A percentile compares a stretch with the other conserved stretches of the same genome.
phyloP scores from a whole-genome alignment of 2,329 filamentous ascomycete genomes.

The Calonectria leucothoes region DNA sequence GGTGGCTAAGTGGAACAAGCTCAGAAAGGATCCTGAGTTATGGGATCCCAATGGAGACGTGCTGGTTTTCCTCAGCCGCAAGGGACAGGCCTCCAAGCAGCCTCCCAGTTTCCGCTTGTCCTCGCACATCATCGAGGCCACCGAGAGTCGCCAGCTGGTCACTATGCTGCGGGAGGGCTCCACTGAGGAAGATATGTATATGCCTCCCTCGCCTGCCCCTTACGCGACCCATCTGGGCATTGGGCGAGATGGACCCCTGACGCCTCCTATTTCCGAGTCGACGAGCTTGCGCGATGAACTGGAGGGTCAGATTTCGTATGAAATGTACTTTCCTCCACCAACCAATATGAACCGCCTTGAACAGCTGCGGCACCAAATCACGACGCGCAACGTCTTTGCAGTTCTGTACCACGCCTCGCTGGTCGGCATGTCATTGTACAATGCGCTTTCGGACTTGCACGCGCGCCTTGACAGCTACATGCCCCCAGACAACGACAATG shows the following conservation, averaged over 20 bases:
- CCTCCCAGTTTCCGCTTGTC: constrained; percentile 66
- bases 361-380: constrained; percentile 69
- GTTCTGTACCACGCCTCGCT: constrained; percentile 73
- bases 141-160: constrained; percentile 65
- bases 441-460: constrained; percentile 72
- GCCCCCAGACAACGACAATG: constrained; percentile 66
- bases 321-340: constrained; percentile 73
- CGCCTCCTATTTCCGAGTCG: constrained; percentile 57
- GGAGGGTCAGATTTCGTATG: constrained; percentile 68
- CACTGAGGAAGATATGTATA: constrained; percentile 53
- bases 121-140: constrained; percentile 69
- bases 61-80: constrained; percentile 65
- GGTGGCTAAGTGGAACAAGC: constrained; percentile 66
- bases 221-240: constrained; percentile 48
- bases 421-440: constrained; percentile 72
- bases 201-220: constrained; percentile 55
- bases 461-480: constrained; percentile 69
- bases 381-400: constrained; percentile 77
- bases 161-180: constrained; percentile 65
- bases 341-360: constrained; percentile 58
- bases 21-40: constrained; percentile 69
- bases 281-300: constrained; percentile 49
- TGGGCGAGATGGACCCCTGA: constrained; percentile 30
- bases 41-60: constrained; percentile 73
- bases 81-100: constrained; percentile 51